phyloP scores from a whole-genome alignment of 148 eudicot genomes.

The Rhododendron ferrugineum region DNA sequence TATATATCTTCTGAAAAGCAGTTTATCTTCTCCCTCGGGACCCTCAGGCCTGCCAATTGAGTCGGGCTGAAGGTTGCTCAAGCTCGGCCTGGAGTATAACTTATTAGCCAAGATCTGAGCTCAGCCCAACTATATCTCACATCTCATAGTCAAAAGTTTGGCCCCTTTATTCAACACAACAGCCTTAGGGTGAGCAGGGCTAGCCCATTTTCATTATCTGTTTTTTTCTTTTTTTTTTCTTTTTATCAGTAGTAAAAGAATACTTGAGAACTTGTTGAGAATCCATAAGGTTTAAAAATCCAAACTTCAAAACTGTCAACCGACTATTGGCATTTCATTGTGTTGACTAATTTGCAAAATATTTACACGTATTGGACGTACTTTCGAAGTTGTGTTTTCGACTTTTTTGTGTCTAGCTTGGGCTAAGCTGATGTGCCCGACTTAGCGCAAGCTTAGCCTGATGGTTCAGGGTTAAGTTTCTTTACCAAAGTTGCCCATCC shows the following conservation, averaged over 20 bases:
- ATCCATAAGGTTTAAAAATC: not conserved
- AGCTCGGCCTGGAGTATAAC: not conserved
- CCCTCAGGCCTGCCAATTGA: not conserved
- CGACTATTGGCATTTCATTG: not conserved
- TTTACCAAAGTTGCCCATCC: not conserved
- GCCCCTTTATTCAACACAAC: not conserved
- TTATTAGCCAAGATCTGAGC: not conserved
- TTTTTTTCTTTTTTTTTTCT: not conserved
- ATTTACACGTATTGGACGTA: not conserved
- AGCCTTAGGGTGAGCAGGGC: not conserved
- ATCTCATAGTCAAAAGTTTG: not conserved
- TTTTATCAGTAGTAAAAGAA: not conserved
- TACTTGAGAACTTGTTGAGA: not conserved
- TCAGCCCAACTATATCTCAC: not conserved
- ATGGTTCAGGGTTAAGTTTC: not conserved
- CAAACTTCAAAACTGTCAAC: not conserved
- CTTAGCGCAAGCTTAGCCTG: not conserved
- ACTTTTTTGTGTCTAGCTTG: not conserved
- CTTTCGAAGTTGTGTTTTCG: not conserved
- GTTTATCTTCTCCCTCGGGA: not conserved
- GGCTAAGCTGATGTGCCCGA: not conserved
- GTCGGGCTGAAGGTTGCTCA: not conserved
- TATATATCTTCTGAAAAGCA: not conserved
- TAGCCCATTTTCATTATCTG: not conserved
- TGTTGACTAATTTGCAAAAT: not conserved